phyloP scores from a whole-genome alignment of 768 basidiomycete genomes.

The Pulveroboletus sp. region DNA sequence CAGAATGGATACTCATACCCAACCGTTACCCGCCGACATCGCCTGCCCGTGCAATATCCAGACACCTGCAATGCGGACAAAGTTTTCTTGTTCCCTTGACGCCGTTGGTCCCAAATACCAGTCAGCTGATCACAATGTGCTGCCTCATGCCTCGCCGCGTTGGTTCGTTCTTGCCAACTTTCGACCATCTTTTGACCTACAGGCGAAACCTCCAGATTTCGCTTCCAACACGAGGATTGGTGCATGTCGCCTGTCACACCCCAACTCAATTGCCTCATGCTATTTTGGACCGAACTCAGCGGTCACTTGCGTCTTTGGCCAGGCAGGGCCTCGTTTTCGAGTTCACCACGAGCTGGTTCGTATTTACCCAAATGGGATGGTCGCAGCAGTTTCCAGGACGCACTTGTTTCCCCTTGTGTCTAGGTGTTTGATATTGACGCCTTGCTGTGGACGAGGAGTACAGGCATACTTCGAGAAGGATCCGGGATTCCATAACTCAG shows the following conservation, averaged over 20 bases:
- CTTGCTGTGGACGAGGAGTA: constrained; percentile 5
- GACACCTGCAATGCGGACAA: background rate
- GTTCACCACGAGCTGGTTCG: background rate
- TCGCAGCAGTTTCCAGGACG: background rate
- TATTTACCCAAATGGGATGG: background rate
- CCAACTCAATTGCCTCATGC: constrained; percentile 8
- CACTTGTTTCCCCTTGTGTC: too few species aligned
- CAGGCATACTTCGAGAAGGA: background rate
- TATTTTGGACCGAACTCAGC: background rate
- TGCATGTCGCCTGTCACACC: background rate
- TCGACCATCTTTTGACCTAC: background rate
- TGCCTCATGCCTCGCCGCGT: background rate
- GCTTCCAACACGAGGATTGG: background rate
- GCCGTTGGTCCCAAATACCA: too few species aligned
- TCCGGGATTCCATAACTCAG: too few species aligned
- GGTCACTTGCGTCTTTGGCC: background rate
- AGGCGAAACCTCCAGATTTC: background rate
- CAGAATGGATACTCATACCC: background rate
- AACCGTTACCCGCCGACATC: background rate
- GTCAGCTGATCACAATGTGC: background rate
- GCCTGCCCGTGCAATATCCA: background rate
- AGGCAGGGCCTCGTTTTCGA: background rate
- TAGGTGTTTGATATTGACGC: background rate
- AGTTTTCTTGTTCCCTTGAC: background rate
- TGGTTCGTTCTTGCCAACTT: background rate